Evolutionary conservation across 148 eudicot genomes (phyloP).

Genomic region (Spergularia bocconei): DNA sequence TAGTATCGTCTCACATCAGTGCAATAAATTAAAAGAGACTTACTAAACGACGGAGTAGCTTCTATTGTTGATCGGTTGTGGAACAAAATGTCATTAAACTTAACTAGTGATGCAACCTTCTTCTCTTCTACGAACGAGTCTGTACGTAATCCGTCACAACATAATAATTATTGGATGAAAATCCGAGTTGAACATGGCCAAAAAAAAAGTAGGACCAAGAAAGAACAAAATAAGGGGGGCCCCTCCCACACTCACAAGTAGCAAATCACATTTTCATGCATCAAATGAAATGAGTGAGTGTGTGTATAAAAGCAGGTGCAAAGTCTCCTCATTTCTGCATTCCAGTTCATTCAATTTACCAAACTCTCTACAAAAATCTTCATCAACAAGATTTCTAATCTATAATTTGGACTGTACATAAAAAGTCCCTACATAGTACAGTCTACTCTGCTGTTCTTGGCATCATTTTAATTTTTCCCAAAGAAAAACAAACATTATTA

Average conservation of each 20-base stretch:
- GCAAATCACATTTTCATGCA: not conserved
- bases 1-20: no score
- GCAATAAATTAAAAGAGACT: no score
- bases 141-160: no score
- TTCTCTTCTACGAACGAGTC: no score
- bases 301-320: constrained; percentile 35
- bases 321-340: constrained; percentile 25
- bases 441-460: not conserved
- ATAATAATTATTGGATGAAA: no score
- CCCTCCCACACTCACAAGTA: constrained; percentile 4
- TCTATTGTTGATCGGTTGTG: no score
- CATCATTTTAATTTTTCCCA: not conserved
- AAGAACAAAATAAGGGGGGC: constrained; percentile 10
- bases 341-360: constrained; percentile 5
- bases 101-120: no score
- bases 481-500: not conserved
- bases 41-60: no score
- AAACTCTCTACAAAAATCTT: not conserved
- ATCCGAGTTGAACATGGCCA: not conserved
- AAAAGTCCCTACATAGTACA: not conserved
- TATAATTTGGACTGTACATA: no score
- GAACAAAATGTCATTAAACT: no score
- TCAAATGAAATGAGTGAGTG: constrained; percentile 13
- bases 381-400: not conserved
- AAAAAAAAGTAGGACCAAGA: not conserved